Conservation (phyloP, 805 yeast genomes). For the Kockiozyma suomiensis region DNA sequence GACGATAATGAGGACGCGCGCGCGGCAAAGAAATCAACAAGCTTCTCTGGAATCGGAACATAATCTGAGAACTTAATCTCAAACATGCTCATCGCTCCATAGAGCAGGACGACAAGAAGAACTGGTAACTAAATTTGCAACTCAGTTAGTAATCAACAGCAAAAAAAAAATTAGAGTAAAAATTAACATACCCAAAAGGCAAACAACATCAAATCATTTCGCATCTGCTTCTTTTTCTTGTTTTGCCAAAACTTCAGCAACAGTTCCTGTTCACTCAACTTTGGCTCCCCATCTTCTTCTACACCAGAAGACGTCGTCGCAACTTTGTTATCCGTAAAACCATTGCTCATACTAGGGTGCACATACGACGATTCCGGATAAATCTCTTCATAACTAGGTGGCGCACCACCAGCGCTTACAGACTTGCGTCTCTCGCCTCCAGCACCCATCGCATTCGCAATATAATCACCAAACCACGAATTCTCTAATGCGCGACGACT, state of each 20-base stretch:
- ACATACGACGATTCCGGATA: slow-evolving; percentile 26
- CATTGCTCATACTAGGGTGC: slow-evolving; percentile 5
- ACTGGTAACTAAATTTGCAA: slow-evolving; percentile 22
- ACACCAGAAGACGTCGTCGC: background rate
- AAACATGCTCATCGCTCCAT: slow-evolving; percentile 29
- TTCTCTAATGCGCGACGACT: slow-evolving; percentile 29
- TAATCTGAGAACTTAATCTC: slow-evolving; percentile 25
- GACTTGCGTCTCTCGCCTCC: background rate
- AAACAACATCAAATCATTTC: slow-evolving; percentile 37
- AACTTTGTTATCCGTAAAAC: background rate
- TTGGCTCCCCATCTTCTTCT: slow-evolving; percentile 22
- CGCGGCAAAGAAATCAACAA: slow-evolving; percentile 25
- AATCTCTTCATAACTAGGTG: slow-evolving; percentile 33
- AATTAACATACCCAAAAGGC: slow-evolving; percentile 36
- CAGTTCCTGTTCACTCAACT: slow-evolving; percentile 22
- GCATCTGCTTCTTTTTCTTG: slow-evolving; percentile 32
- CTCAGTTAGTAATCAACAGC: background rate
- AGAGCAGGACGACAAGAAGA: slow-evolving; percentile 21
- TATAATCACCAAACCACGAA: slow-evolving; percentile 28
- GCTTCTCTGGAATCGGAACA: slow-evolving; percentile 28
- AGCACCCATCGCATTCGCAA: slow-evolving; percentile 10
- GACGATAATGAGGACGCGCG: slow-evolving; percentile 8
- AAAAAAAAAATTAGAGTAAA: background rate
- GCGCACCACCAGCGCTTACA: slow-evolving; percentile 9
- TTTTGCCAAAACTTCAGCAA: slow-evolving; percentile 30